Evolutionary conservation across 768 basidiomycete genomes (phyloP).

Genomic region (Tulasnella sp.): DNA sequence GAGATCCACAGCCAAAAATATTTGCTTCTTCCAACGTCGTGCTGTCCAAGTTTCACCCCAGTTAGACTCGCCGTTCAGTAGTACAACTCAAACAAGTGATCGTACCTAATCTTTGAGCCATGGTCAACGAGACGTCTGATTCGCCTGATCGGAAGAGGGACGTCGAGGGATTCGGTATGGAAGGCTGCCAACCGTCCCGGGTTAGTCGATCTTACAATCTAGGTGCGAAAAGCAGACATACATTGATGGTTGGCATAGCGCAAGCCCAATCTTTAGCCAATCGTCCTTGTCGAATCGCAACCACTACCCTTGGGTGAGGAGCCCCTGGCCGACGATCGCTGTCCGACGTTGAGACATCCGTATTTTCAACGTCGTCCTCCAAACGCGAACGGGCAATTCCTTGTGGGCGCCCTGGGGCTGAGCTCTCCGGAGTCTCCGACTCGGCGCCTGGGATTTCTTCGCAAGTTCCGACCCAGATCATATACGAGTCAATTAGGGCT

Average conservation of each 20-base stretch:
- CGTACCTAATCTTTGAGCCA: conserved; percentile 76
- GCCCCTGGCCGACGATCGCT: conserved; percentile 41
- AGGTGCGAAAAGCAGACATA: conserved; percentile 20
- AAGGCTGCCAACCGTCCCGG: conserved; percentile 11
- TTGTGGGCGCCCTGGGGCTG: not conserved
- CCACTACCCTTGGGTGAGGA: conserved; percentile 37
- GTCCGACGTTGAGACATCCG: not conserved
- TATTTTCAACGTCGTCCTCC: conserved; percentile 30
- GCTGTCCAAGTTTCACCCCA: conserved; percentile 32
- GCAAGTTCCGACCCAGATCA: conserved; percentile 69
- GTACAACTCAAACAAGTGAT: no score
- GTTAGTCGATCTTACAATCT: not conserved
- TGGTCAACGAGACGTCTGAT: conserved; percentile 52
- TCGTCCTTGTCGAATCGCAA: conserved; percentile 40
- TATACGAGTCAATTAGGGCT: conserved; percentile 55
- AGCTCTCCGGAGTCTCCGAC: conserved; percentile 15
- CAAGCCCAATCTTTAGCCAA: conserved; percentile 71
- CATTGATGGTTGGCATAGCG: conserved; percentile 51
- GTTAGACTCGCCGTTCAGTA: no score
- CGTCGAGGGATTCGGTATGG: conserved; percentile 38
- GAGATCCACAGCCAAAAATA: conserved; percentile 63
- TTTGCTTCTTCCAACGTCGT: conserved; percentile 47
- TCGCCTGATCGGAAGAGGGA: conserved; percentile 48
- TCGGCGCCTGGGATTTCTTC: conserved; percentile 25
- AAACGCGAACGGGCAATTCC: not conserved